Evolutionary conservation across 208 protist genomes (phyloP), one percentile per base, ranked within the genome.

Genomic region (Trypanosoma vivax): DNA sequence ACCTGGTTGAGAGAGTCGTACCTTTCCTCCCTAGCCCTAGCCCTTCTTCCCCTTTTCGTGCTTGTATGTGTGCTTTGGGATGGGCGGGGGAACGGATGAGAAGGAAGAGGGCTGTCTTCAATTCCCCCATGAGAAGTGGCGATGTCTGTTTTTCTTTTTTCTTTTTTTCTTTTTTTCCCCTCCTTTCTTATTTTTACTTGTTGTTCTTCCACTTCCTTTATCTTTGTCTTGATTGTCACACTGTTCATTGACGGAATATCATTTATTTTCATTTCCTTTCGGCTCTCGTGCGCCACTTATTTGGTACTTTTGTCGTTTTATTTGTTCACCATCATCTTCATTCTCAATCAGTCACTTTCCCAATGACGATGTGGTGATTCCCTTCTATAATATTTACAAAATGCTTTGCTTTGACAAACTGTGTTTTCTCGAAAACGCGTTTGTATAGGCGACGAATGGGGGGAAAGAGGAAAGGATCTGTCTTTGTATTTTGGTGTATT

Each of bases 81-180:
- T n/a, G n/a, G n/a, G n/a, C n/a, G n/a, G n/a, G n/a, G 33, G 9
- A 14, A 37, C 33, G 9, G 33, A 37, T 37, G 33, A 37, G 33
- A 14, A 14, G 10, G 33, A 14, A 37, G 33, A 14, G 9, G 33
- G 33, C 33, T 37, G 33, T 9, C 14, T n/a, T 9, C 33, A 9
- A 18, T 14, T 45, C 18, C 40, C 7, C 40, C 10, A 10, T 49
- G 43, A 30, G 19, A 9, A 7, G 43, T 30, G 6, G 13, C 21
- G 25, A 46, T 30, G 14, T 35, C 30, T 16, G 29, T 6, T 46
- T 56, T 43, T n/a, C 21, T 13, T 43, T 42, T 13, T 43, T 55
- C 24, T 43, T 42, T n/a, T 21, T 43, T 42, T 43, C 29, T 43
- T 55, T 55, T 55, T 23, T 11, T 55, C 16, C 24, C 5, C 13